Conservation (phyloP, 2,329 filamentous ascomycete species). For the Rachicladosporium sp. region DNA sequence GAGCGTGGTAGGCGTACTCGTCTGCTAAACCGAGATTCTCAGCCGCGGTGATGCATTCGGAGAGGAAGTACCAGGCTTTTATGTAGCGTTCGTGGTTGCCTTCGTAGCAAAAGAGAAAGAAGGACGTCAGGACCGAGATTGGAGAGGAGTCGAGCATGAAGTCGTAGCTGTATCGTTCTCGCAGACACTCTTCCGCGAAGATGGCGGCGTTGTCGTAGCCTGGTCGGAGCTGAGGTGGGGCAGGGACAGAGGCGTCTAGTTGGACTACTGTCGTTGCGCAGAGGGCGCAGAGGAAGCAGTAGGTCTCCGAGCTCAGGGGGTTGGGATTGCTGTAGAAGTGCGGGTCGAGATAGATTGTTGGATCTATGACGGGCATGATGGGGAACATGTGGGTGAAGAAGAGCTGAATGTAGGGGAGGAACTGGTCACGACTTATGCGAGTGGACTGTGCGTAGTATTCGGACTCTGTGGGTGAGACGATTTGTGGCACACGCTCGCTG, state of each 20-base stretch:
- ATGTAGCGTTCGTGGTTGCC: slow-evolving; percentile 23
- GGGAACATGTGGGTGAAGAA: slow-evolving; percentile 26
- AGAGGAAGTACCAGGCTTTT: slow-evolving; percentile 24
- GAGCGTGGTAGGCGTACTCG: slow-evolving; percentile 19
- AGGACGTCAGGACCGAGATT: slow-evolving; percentile 23
- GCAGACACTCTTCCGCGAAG: slow-evolving; percentile 23
- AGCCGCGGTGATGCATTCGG: slow-evolving; percentile 23
- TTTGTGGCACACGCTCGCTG: slow-evolving; percentile 11
- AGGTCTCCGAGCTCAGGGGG: slow-evolving; percentile 17
- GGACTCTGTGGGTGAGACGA: slow-evolving; percentile 12
- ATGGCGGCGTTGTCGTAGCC: slow-evolving; percentile 17
- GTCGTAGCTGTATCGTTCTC: slow-evolving; percentile 20
- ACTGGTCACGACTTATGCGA: slow-evolving; percentile 17
- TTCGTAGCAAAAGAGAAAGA: slow-evolving; percentile 25
- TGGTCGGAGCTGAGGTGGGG: slow-evolving; percentile 16
- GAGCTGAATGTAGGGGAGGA: slow-evolving; percentile 21
- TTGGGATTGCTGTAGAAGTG: slow-evolving; percentile 13
- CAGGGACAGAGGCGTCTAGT: slow-evolving; percentile 20
- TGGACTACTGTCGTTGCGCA: slow-evolving; percentile 24
- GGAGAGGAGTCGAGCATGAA: slow-evolving; percentile 17
- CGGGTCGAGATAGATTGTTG: slow-evolving; percentile 18
- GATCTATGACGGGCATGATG: slow-evolving; percentile 25
- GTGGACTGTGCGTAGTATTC: slow-evolving; percentile 8
- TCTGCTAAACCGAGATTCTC: slow-evolving; percentile 24
- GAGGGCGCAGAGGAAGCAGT: slow-evolving; percentile 22